Evolutionary conservation across 805 yeast genomes (phyloP).

Genomic region (Kregervanrija delftensis): DNA sequence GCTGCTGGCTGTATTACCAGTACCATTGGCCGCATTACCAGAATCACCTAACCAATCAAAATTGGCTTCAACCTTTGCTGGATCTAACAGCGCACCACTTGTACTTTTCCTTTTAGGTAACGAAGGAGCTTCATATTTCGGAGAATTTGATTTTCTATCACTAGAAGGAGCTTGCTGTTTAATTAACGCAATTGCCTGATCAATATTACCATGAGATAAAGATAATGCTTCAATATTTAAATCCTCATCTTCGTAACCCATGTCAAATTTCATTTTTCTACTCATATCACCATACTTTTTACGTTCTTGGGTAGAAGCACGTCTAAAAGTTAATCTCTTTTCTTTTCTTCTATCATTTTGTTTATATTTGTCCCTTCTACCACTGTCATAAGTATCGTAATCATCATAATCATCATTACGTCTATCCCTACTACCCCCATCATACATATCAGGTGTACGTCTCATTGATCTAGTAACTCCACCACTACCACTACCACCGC

Average conservation of each 20-base stretch:
- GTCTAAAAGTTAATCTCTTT: constrained; percentile 38
- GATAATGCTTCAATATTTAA: constrained; percentile 57
- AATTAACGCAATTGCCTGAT: constrained; percentile 52
- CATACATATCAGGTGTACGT: constrained; percentile 7
- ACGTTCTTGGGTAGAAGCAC: constrained; percentile 47
- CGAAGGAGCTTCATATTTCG: constrained; percentile 41
- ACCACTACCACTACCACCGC: constrained; percentile 18
- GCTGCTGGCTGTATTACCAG: constrained; percentile 9
- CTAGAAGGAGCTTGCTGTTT: constrained; percentile 29
- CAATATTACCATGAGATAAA: constrained; percentile 51
- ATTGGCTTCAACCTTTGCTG: constrained; percentile 27
- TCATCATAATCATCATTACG: constrained; percentile 5
- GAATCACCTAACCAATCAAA: constrained; percentile 31
- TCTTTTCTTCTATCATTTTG: constrained; percentile 1
- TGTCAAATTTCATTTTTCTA: constrained; percentile 37
- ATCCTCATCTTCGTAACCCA: constrained; percentile 55
- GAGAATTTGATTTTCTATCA: background rate
- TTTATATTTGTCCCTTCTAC: constrained; percentile 1
- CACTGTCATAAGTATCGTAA: constrained; percentile 3
- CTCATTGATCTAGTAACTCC: constrained; percentile 14
- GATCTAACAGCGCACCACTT: constrained; percentile 23
- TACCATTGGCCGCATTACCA: constrained; percentile 8
- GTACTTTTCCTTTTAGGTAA: constrained; percentile 35
- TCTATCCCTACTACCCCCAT: background rate
- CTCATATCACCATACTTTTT: constrained; percentile 45